Evolutionary conservation across 164 flowering plant genomes (phyloP).

Genomic region (Houttuynia cordata): DNA sequence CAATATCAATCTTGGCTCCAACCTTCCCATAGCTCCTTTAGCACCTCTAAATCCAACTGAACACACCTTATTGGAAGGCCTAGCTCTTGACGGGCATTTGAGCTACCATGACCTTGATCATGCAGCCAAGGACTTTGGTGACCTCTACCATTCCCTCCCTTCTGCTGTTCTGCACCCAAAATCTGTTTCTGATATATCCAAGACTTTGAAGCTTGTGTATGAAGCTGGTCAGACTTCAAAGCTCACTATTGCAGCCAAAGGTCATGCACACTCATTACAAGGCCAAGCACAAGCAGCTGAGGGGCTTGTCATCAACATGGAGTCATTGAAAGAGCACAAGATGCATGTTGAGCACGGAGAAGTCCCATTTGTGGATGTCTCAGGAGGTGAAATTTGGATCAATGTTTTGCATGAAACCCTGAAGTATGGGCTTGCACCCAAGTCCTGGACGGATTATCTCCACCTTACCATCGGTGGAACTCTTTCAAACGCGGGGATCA

Average conservation of each 20-base stretch:
- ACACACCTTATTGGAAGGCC: conserved; percentile 19
- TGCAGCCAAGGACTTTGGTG: conserved; percentile 79
- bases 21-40: conserved; percentile 14
- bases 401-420: conserved; percentile 65
- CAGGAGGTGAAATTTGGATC: conserved; percentile 85
- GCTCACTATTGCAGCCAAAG: conserved; percentile 79
- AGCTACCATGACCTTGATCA: conserved; percentile 28
- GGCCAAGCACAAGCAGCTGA: conserved; percentile 72
- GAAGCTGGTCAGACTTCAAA: conserved; percentile 38
- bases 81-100: conserved; percentile 38
- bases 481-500: conserved; percentile 83
- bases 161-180: conserved; percentile 54
- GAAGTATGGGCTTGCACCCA: conserved; percentile 66
- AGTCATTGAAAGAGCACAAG: conserved; percentile 31
- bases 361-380: conserved; percentile 63
- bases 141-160: conserved; percentile 43
- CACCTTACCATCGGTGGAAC: conserved; percentile 90
- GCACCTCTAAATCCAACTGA: conserved; percentile 2
- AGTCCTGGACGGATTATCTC: conserved; percentile 97
- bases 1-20: conserved; percentile 29
- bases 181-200: conserved; percentile 54
- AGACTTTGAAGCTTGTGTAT: conserved; percentile 36
- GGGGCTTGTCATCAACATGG: conserved; percentile 74
- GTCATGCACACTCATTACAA: conserved; percentile 81
- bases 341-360: conserved; percentile 33